Conservation (phyloP, 176 grass and related monocot species). For the Hordeum vulgare region MorexV3_pseudomolecules_assembly NC_058519.1:604215617-604216116, state of each 20-base stretch:
- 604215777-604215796: background rate
- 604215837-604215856: background rate
- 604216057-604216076: conserved; percentile 92
- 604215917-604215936: background rate
- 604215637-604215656: no score
- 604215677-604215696: background rate
- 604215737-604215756: background rate
- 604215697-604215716: background rate
- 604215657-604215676: background rate
- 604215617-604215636: no score
- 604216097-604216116: conserved; percentile 61
- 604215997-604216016: conserved; percentile 75
- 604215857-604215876: background rate
- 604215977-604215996: conserved; percentile 75
- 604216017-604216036: conserved; percentile 26
- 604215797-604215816: background rate
- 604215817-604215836: background rate
- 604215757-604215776: background rate
- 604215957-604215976: conserved; percentile 71
- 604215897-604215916: background rate
- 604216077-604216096: conserved; percentile 68
- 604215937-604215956: conserved; percentile 9
- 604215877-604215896: conserved; percentile 10
- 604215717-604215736: background rate
- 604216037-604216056: conserved; percentile 65